Percentiles rank a stretch among this genome's conserved stretches.
Conservation (phyloP, 73 alveolate species). For the Blepharisma stoltei region DNA sequence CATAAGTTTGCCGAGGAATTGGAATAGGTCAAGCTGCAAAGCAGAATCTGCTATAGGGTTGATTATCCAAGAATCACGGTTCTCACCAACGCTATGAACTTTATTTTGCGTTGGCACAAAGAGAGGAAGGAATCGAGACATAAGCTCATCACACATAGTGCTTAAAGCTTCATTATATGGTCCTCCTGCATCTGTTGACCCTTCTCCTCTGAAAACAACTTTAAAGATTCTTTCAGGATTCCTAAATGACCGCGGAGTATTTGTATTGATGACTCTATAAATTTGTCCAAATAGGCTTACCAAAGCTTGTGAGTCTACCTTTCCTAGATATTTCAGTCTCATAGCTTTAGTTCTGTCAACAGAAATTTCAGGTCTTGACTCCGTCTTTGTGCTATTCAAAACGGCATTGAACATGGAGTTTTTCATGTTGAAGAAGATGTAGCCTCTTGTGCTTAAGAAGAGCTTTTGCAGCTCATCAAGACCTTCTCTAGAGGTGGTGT, state of each 20-base stretch:
- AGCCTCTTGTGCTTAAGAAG: conserved; percentile 23
- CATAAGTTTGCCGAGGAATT: conserved; percentile 79
- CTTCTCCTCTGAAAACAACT: conserved; percentile 82
- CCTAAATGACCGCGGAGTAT: conserved; percentile 15
- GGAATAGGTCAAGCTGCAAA: conserved; percentile 72
- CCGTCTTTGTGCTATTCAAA: conserved; percentile 4
- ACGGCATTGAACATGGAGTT: conserved; percentile 4
- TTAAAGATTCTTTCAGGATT: conserved; percentile 43
- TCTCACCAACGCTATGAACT: conserved; percentile 77
- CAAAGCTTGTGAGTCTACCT: conserved; percentile 58
- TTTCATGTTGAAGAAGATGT: not conserved
- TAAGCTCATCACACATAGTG: conserved; percentile 76
- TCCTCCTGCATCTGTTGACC: conserved; percentile 93
- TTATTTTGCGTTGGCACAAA: conserved; percentile 88
- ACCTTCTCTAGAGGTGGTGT: conserved; percentile 5
- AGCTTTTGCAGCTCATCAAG: conserved; percentile 20
- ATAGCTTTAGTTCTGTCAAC: conserved; percentile 58
- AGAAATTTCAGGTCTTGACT: conserved; percentile 10
- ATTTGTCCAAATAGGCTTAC: conserved; percentile 64
- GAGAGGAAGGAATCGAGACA: conserved; percentile 70
- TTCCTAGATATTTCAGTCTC: conserved; percentile 50
- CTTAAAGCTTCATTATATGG: conserved; percentile 86
- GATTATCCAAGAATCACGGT: conserved; percentile 83
- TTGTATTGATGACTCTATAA: conserved; percentile 22
- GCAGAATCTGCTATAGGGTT: conserved; percentile 86